Evolutionary conservation across 169 alveolate genomes (phyloP), one percentile per base, ranked within the genome.

Genomic region (Plasmodium gonderi): DNA sequence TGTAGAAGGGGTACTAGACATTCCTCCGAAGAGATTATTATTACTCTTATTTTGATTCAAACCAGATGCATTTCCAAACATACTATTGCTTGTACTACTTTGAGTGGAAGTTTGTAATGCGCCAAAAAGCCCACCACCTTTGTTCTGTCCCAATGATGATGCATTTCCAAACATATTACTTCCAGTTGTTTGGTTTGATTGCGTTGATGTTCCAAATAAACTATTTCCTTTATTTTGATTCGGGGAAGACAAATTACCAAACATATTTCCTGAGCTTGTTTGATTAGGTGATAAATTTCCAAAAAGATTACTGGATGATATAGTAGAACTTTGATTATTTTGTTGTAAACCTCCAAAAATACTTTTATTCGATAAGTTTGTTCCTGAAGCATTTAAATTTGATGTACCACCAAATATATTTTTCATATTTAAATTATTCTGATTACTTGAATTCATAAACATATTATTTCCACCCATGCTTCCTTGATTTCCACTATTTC

Each of bases 361-460:
- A 17, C 77, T 72, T 90, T 90, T 90, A 76, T 78, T 90, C 29
- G 72, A 5, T 47, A 90, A 65, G 74, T 77, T 90, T 23, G 82
- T 40, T 78, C 91, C 90, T 90, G 79, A 89, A 17, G 90, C 51
- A 87, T 87, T 87, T 75, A 87, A 51, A 82, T 36, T 74, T n/a
- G 93, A 75, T 7, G 89, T 45, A 0, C 78, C 38, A n/a, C 87
- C 93, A 87, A 87, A 87, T 6, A 87, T 75, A 74, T 87, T 87
- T 60, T 75, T 87, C 79, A 75, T 75, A 60, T 67, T 78, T 75
- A 75, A 51, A 78, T 78, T 74, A 87, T 36, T 87, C 68, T 74
- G 85, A 87, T 87, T 87, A 54, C 40, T 87, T 40, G 93, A 38
- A 75, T 87, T 87, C 93, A 87, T 87, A 65, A 87, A 87, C 68